Evolutionary conservation across 179 eudicot genomes (phyloP).

Genomic region (Amaranthus tricolor): DNA sequence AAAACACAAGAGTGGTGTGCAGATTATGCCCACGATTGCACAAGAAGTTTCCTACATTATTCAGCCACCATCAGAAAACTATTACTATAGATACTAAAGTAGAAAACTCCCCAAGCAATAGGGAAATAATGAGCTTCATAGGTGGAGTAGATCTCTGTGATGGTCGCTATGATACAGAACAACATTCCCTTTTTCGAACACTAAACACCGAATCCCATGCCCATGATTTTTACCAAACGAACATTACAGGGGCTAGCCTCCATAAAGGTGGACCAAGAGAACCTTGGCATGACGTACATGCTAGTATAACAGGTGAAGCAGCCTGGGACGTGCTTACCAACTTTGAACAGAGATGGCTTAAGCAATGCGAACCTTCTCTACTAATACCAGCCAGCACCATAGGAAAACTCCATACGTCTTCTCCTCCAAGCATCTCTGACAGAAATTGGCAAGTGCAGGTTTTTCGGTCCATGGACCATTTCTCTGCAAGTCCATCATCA

Average conservation of each 20-base stretch:
- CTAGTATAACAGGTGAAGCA: conserved; percentile 70
- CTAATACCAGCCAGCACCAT: conserved; percentile 45
- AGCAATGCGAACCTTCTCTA: conserved; percentile 66
- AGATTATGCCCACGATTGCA: conserved; percentile 61
- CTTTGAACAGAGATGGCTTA: conserved; percentile 88
- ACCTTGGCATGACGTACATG: conserved; percentile 95
- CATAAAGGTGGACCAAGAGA: conserved; percentile 78
- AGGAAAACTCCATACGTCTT: conserved; percentile 30
- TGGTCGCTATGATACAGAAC: conserved; percentile 84
- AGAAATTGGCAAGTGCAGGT: conserved; percentile 80
- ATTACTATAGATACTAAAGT: conserved; percentile 52
- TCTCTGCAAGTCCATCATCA: conserved; percentile 58
- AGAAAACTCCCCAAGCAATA: conserved; percentile 38
- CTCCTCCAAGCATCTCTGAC: conserved; percentile 27
- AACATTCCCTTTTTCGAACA: conserved; percentile 63
- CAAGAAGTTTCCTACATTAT: conserved; percentile 59
- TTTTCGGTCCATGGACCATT: conserved; percentile 73
- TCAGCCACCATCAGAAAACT: conserved; percentile 83
- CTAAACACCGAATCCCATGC: conserved; percentile 55
- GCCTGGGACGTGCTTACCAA: conserved; percentile 65
- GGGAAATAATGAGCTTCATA: conserved; percentile 75
- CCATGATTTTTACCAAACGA: conserved; percentile 69
- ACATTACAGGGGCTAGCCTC: conserved; percentile 68
- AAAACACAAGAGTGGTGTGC: conserved; percentile 67
- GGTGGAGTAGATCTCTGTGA: conserved; percentile 93